Base-by-base conservation (phyloP, 495 filamentous ascomycete species). In the Penicillium angulare region DNA sequence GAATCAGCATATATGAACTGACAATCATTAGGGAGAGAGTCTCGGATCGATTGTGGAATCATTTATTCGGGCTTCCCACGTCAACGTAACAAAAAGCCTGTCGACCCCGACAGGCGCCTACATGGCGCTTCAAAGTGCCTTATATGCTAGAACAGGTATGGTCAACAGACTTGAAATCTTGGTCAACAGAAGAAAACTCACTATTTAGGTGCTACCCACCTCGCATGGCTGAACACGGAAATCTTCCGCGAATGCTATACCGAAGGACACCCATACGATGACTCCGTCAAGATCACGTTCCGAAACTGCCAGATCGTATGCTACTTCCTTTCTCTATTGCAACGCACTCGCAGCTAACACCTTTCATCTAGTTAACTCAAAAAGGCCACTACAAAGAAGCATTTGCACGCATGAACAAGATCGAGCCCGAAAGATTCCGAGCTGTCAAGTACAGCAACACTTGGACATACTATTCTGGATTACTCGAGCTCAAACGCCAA, bases 391-490 rank as follows among this genome's bases (percentile, higher is more conserved):
- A 88, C 66, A 82, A 86, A 12, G 80, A 87, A 48, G 89, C 85
- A 0, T 72, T 88, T 26, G 73, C 74, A 10, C 78, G 73, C 29
- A 76, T 97, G 49, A 84, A 92, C 47, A 68, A 74, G n/a, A 68
- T 92, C 38, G 76, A 85, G 39, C 72, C 73, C 12, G 82, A 88
- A 58, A 77, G 76, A 18, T 73, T 90, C n/a, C 82, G 86, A 10
- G 84, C 87, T 4, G 78, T 91, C 47, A 93, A 88, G 64, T 75
- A 85, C 12, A 84, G 86, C 57, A 90, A 96, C 65, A 82, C 87
- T 62, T 91, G 90, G 86, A 75, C 80, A 12, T 80, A 81, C 24
- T 90, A 86, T 63, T 79, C 83, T 3, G 87, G 85, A 1, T 67
- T 95, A 7, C 69, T 95, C 8, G 85, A 87, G 60, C 69, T 95